Conservation (phyloP, 805 yeast species). For the Lipomyces anomalus region DNA sequence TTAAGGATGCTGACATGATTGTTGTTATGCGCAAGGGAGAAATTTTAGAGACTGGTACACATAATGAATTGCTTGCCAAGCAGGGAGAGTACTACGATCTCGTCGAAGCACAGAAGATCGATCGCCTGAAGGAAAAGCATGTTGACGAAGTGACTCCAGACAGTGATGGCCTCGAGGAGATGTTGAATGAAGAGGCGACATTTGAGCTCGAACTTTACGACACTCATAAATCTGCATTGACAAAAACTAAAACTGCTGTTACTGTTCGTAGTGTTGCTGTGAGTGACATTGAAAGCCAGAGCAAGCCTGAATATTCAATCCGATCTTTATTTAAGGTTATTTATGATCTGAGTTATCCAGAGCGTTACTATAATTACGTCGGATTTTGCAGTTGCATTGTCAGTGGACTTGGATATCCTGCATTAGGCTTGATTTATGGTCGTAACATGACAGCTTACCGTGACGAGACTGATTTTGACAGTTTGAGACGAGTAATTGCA, state of each 20-base stretch:
- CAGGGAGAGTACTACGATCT: constrained; percentile 27
- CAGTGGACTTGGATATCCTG: not conserved
- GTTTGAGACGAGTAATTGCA: not conserved
- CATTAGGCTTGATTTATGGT: not conserved
- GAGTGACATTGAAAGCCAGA: no score
- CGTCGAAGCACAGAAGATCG: constrained; percentile 29
- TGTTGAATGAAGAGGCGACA: constrained; percentile 9
- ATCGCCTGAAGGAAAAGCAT: not conserved
- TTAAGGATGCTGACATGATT: constrained; percentile 44
- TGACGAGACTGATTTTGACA: not conserved
- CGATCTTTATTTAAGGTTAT: not conserved
- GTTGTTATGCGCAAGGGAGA: constrained; percentile 42
- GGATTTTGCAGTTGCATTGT: not conserved
- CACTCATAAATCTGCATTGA: no score
- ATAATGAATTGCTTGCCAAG: constrained; percentile 29
- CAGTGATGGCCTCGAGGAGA: no score
- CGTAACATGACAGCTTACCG: not conserved
- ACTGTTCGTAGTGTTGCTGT: no score
- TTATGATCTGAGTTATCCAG: not conserved
- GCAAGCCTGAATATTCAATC: no score
- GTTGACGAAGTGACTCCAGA: constrained; percentile 10
- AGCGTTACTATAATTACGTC: not conserved
- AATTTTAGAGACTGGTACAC: constrained; percentile 40
- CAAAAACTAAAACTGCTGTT: no score
- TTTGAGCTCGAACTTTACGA: constrained; percentile 8